phyloP scores from a whole-genome alignment of 164 flowering plant genomes.

The Kalanchoe fedtschenkoi region DNA sequence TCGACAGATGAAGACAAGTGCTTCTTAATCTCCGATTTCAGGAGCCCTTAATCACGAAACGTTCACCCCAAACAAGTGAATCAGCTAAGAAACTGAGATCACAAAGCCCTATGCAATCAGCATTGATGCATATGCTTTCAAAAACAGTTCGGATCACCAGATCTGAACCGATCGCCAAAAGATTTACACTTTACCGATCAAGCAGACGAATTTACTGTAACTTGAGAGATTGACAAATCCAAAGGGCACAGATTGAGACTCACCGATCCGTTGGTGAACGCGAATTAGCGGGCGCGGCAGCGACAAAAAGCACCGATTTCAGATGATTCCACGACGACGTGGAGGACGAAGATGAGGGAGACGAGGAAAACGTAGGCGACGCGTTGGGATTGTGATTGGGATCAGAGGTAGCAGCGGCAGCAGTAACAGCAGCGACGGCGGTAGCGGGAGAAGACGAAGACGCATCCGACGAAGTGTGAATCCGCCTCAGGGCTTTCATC shows the following conservation, averaged over 20 bases:
- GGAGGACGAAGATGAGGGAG: conserved; percentile 15
- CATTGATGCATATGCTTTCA: too few species aligned
- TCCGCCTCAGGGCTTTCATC: conserved; percentile 77
- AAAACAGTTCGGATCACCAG: too few species aligned
- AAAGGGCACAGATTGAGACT: background rate
- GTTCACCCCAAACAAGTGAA: background rate
- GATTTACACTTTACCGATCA: background rate
- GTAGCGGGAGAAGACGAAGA: conserved; percentile 23
- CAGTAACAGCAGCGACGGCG: background rate
- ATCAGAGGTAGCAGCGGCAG: background rate
- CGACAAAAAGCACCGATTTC: conserved; percentile 75
- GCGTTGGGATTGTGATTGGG: conserved; percentile 20
- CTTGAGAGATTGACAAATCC: background rate
- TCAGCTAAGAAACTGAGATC: background rate
- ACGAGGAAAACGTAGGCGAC: conserved; percentile 28
- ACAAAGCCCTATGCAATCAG: background rate
- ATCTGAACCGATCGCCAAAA: background rate
- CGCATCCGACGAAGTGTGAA: conserved; percentile 40
- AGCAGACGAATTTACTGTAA: background rate
- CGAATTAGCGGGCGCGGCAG: conserved; percentile 32
- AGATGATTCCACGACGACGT: conserved; percentile 61
- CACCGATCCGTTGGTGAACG: conserved; percentile 62
- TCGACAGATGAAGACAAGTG: too few species aligned
- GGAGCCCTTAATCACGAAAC: too few species aligned
- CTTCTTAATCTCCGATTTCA: too few species aligned